These are phyloP conservation scores for Aureobasidium zeae DNA, from an alignment of 2,329 filamentous ascomycete genomes.

Conservation along the genomic window DNA sequence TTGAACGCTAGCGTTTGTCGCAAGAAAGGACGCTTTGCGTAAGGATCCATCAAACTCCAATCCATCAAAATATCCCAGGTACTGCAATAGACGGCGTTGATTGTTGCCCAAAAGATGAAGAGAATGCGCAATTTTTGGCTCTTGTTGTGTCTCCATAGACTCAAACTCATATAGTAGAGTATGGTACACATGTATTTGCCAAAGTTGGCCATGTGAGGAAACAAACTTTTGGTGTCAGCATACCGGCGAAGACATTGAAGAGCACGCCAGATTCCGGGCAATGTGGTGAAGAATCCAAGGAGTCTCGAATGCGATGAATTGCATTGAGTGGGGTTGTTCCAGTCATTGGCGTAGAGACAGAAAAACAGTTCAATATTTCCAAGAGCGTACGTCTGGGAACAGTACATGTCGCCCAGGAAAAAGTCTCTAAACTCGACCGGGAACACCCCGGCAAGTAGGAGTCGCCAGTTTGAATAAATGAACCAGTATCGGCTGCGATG, in stretches of 20 bases:
- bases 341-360: constrained; percentile 75
- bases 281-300: constrained; percentile 71
- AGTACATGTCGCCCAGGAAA: constrained; percentile 96
- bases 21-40: constrained; percentile 50
- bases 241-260: constrained; percentile 88
- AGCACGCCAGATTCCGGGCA: constrained; percentile 84
- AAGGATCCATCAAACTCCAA: constrained; percentile 74
- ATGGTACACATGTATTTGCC: constrained; percentile 88
- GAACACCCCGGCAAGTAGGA: constrained; percentile 76
- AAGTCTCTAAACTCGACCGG: constrained; percentile 96
- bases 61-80: constrained; percentile 97
- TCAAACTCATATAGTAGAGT: constrained; percentile 65
- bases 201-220: constrained; percentile 86
- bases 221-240: constrained; percentile 72
- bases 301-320: constrained; percentile 78
- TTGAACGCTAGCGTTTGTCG: constrained; percentile 75
- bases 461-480: constrained; percentile 78
- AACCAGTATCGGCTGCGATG: constrained; percentile 76
- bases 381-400: constrained; percentile 83
- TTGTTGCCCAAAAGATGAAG: constrained; percentile 70
- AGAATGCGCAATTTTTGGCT: constrained; percentile 51
- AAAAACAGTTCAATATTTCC: constrained; percentile 93
- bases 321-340: constrained; percentile 65
- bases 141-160: constrained; percentile 66
- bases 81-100: constrained; percentile 76